phyloP scores from a whole-genome alignment of 495 filamentous ascomycete species.

The Evansstolkia leycettana region DNA sequence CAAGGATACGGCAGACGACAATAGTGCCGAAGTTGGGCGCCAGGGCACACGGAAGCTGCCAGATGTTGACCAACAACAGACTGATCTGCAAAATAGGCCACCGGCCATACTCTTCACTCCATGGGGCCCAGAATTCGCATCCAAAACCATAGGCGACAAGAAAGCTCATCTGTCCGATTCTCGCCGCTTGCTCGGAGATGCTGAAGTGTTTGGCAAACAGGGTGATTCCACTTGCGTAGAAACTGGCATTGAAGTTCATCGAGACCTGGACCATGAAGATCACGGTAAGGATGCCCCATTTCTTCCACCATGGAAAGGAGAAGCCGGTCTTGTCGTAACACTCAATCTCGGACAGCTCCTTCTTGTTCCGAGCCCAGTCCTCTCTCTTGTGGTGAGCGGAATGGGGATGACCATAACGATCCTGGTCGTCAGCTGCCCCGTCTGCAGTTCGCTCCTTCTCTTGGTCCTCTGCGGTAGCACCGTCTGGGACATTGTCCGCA shows the following conservation, averaged over 20 bases:
- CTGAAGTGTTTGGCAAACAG: constrained; percentile 44
- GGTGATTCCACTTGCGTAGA: constrained; percentile 48
- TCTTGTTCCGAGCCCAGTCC: constrained; percentile 22
- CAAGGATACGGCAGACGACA: constrained; percentile 45
- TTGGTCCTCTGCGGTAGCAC: constrained; percentile 7
- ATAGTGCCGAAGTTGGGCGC: constrained; percentile 53
- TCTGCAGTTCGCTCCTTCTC: constrained; percentile 13
- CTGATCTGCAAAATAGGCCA: constrained; percentile 51
- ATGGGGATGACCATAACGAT: constrained; percentile 1
- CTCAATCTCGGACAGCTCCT: constrained; percentile 45
- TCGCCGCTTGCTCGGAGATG: constrained; percentile 44
- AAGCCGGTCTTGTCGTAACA: constrained; percentile 49
- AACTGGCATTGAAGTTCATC: constrained; percentile 65
- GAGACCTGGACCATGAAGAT: constrained; percentile 60
- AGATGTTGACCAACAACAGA: constrained; percentile 53
- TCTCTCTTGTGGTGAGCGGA: constrained; percentile 1
- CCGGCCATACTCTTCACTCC: constrained; percentile 58
- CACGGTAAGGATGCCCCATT: constrained; percentile 55
- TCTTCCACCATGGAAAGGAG: constrained; percentile 44
- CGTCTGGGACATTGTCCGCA: constrained; percentile 1
- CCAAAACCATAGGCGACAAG: constrained; percentile 59
- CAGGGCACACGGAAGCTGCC: constrained; percentile 51
- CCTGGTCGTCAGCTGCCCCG: constrained; percentile 2
- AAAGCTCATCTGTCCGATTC: constrained; percentile 48
- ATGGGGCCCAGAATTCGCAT: constrained; percentile 64